These are phyloP conservation scores for Sporothrix brasiliensis DNA, from an alignment of 2,329 filamentous ascomycete species.

Conservation along the genomic window DNA sequence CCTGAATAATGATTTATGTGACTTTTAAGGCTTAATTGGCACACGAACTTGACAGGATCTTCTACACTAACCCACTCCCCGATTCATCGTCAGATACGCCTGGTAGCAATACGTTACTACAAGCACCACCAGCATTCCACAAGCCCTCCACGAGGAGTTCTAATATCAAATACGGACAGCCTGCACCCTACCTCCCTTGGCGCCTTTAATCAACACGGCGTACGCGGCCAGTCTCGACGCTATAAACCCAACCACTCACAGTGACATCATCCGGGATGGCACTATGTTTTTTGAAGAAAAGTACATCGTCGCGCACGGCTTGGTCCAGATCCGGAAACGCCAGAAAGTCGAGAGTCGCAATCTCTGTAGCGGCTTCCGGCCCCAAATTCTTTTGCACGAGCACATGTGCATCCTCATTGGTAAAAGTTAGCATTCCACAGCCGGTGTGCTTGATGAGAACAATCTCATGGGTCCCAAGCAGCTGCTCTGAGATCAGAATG, in stretches of 20 bases:
- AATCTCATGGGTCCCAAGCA: constrained; percentile 75
- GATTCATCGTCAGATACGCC: too few relatives aligned
- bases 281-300: constrained; percentile 60
- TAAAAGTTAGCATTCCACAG: constrained; percentile 75
- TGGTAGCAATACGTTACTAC: too few relatives aligned
- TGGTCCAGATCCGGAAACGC: constrained; percentile 66
- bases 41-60: too few relatives aligned
- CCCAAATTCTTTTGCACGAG: constrained; percentile 63
- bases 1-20: too few relatives aligned
- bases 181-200: too few relatives aligned
- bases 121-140: too few relatives aligned
- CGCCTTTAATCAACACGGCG: constrained; percentile 28
- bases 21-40: too few relatives aligned
- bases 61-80: too few relatives aligned
- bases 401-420: constrained; percentile 56
- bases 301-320: constrained; percentile 68
- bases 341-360: constrained; percentile 58
- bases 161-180: too few relatives aligned
- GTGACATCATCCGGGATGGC: constrained; percentile 62
- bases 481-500: constrained; percentile 76
- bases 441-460: constrained; percentile 74
- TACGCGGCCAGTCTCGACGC: constrained; percentile 34
- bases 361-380: constrained; percentile 52
- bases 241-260: constrained; percentile 68
- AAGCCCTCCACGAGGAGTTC: too few relatives aligned